Base-by-base conservation (phyloP, 192 early-diverging fungal genomes). In the Rhizoclosmatium globosum region DNA sequence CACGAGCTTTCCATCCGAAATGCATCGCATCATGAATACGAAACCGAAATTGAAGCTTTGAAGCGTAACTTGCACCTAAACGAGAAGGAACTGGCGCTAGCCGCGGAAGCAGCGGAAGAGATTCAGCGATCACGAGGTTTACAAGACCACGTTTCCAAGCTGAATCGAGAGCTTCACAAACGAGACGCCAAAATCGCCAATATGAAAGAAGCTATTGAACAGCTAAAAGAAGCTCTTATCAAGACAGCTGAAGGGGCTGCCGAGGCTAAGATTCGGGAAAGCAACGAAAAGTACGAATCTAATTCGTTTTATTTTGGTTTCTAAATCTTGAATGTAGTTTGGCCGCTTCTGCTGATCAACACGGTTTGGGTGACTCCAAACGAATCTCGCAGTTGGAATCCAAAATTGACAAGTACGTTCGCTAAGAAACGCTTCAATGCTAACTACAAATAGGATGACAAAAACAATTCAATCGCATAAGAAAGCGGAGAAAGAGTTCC, bases 141-240 rank as follows among this genome's bases (percentile, higher is more conserved):
- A 46, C 56, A 79, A 39, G 69, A 74, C 23, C 56, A 79, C 7
- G 23, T 79, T 31, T 61, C 75, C 2, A 43, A 71, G n/a, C 67
- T 85, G 31, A 47, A 78, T 11, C 42, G 62, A 38, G 81, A 82
- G 39, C 23, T 82, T 50, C 66, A 70, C 2, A 50, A 70, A 13
- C 81, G 80, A 50, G 68, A 83, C 1, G 9, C 13, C 6, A 71
- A 78, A 39, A 83, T 87, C n/a, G 57, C 41, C 11, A 82, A 79
- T 38, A 71, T 84, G 44, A 48, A 41, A 56, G 81, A 80, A 57
- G 78, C 74, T 0, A 83, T 87, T 42, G 47, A 76, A 17, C 73
- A 85, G 45, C 21, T 87, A 7, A 64, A 81, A 53, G 59, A 53
- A 21, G 47, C 73, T 50, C 53, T 85, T 46, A 38, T 83, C 1